Evolutionary conservation across 345 rosid genomes (phyloP).

Genomic region (Eucalyptus sp.): DNA sequence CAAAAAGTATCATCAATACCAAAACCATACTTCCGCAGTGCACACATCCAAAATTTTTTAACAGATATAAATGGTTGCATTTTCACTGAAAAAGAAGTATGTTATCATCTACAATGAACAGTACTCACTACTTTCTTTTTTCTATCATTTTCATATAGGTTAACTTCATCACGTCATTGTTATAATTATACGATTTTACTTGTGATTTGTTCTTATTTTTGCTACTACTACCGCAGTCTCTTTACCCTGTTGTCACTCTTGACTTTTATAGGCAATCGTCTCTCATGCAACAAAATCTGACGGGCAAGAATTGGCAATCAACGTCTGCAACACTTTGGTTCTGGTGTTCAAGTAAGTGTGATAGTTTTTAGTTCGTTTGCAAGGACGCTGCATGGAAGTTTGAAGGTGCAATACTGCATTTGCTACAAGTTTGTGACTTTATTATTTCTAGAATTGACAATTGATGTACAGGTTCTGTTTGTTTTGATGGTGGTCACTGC

Average conservation of each 20-base stretch:
- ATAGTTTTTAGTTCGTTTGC: neutral
- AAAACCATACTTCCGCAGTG: no score
- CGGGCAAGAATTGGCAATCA: conserved; percentile 69
- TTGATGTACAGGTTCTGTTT: no score
- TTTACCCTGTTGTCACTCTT: neutral
- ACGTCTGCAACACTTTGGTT: conserved; percentile 82
- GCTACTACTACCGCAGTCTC: neutral
- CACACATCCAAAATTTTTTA: no score
- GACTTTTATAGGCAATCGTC: conserved; percentile 60
- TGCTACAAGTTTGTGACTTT: no score
- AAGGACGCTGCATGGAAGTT: neutral
- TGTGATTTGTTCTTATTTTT: neutral
- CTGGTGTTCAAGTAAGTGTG: conserved; percentile 70
- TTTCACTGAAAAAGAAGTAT: neutral
- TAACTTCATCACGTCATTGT: no score
- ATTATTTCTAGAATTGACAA: no score
- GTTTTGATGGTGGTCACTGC: no score
- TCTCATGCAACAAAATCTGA: conserved; percentile 77
- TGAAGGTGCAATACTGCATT: no score
- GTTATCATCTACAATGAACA: neutral
- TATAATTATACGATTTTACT: neutral
- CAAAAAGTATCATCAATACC: no score
- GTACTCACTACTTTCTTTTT: no score
- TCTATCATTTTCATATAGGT: no score
- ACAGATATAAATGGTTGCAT: neutral